Conservation (phyloP, 352 stramenopile species). For the Albugo laibachii region DNA sequence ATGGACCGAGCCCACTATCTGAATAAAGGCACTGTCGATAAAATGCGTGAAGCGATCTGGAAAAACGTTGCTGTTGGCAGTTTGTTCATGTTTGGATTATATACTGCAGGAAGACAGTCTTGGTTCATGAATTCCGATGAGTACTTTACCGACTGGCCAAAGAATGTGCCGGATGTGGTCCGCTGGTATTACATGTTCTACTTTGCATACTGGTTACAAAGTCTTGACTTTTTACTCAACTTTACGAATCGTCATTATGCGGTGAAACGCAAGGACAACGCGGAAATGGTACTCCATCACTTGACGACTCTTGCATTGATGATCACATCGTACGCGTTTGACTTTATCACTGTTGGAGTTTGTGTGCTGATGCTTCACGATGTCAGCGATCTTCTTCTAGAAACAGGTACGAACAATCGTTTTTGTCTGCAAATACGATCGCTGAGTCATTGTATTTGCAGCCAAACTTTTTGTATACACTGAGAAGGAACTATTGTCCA, state of each 20-base stretch:
- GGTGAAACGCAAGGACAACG: slow-evolving; percentile 68
- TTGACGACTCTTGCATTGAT: slow-evolving; percentile 58
- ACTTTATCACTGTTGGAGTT: slow-evolving; percentile 43
- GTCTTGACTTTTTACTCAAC: slow-evolving; percentile 70
- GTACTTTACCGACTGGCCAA: slow-evolving; percentile 45
- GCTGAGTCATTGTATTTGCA: slow-evolving; percentile 3
- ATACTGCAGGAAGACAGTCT: slow-evolving; percentile 33
- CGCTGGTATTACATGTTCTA: slow-evolving; percentile 80
- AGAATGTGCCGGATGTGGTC: slow-evolving; percentile 19
- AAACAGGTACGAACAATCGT: slow-evolving; percentile 14
- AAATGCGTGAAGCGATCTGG: slow-evolving; percentile 68
- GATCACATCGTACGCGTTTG: slow-evolving; percentile 49
- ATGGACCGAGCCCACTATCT: slow-evolving; percentile 21
- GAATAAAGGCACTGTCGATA: slow-evolving; percentile 41
- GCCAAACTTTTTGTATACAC: slow-evolving; percentile 68
- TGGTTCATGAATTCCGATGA: slow-evolving; percentile 56
- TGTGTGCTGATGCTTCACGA: slow-evolving; percentile 74
- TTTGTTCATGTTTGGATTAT: slow-evolving; percentile 37
- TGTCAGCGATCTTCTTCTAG: slow-evolving; percentile 53
- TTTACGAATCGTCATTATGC: slow-evolving; percentile 62
- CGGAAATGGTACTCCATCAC: slow-evolving; percentile 66
- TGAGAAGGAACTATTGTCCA: slow-evolving; percentile 36
- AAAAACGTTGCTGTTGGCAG: slow-evolving; percentile 54
- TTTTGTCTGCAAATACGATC: no score
- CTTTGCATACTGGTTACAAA: slow-evolving; percentile 75